phyloP scores from a whole-genome alignment of 768 basidiomycete genomes.

The Dentipellis fragilis region DNA sequence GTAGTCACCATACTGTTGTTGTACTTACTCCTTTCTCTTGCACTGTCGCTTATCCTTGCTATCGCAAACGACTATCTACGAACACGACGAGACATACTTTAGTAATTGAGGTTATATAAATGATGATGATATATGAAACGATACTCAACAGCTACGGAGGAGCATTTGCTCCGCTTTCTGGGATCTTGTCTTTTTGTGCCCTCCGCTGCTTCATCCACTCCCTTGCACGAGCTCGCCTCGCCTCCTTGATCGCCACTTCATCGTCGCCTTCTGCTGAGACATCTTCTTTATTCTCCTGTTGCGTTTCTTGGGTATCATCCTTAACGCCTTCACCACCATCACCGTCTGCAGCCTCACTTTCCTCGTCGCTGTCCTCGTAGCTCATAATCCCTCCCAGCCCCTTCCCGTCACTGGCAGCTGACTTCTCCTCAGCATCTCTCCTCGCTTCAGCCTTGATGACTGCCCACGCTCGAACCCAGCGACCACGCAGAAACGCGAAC shows the following conservation, averaged over 20 bases:
- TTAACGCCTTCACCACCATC: conserved; percentile 1
- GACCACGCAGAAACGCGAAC: conserved; percentile 74
- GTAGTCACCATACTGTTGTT: background rate
- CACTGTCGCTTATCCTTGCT: background rate
- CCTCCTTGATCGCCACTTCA: background rate
- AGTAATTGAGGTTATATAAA: background rate
- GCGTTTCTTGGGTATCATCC: background rate
- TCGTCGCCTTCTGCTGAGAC: background rate
- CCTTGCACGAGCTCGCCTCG: background rate
- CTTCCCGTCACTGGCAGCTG: conserved; percentile 12
- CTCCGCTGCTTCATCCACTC: background rate
- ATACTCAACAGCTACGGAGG: background rate
- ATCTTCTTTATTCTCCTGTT: background rate
- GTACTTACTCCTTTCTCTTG: background rate
- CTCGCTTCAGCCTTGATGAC: conserved; percentile 38
- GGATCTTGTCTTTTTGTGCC: background rate
- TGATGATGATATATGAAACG: background rate
- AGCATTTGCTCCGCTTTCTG: background rate
- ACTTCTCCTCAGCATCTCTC: conserved; percentile 17
- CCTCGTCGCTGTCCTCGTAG: conserved; percentile 34
- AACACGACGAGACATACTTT: background rate
- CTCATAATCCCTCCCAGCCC: conserved; percentile 45
- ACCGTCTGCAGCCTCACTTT: background rate
- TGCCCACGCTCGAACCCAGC: conserved; percentile 62
- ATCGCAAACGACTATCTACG: background rate